Evolutionary conservation across 2,329 filamentous ascomycete genomes (phyloP), one percentile per base, ranked within the genome.

Genomic region (Catunica adiposa): DNA sequence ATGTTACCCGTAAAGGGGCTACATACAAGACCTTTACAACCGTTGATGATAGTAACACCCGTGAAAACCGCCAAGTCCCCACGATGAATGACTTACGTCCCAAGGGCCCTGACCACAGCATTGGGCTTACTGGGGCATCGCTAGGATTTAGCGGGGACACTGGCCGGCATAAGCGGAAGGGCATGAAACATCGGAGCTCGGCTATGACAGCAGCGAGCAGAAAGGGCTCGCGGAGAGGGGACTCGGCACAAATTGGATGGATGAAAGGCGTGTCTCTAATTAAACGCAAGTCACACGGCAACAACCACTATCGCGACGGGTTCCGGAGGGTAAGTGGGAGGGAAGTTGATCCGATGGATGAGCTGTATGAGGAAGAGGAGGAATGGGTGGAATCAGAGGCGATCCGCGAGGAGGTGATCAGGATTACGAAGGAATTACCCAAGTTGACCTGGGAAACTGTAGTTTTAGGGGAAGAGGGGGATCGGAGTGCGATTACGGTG

Each of bases 21-120:
- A 71, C 76, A 1, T 96, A 96, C 71, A 86, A 84, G 66, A 90
- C 86, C 0, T 96, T 90, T 63, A 81, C 86, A 48, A 81, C 88
- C 42, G 74, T 84, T 20, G 82, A 84, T 55, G 78, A 79, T 56
- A 71, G 70, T 51, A 66, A 73, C 40, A 73, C 74, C 50, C 71
- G 75, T 23, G 80, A 84, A 57, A 79, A 79, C 59, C 76, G 76
- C 61, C 69, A 69, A 42, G 17, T 23, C 4, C 73, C 77, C 1
- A 82, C 78, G 0, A 83, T 83, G 74, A 82, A 76, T 59, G 78
- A 80, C 59, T 71, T 76, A 46, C 73, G 75, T 31, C 73, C 76
- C 1, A 67, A 67, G 29, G 72, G 67, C 17, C 69, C 68, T 6
- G 62, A 69, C 15, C 65, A 69, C 57, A 71, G 69, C 22, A 71